Percentiles rank a stretch among this genome's conserved stretches.
Conservation (phyloP, 2,329 filamentous ascomycete species). For the Endocalyx cinctus region DNA sequence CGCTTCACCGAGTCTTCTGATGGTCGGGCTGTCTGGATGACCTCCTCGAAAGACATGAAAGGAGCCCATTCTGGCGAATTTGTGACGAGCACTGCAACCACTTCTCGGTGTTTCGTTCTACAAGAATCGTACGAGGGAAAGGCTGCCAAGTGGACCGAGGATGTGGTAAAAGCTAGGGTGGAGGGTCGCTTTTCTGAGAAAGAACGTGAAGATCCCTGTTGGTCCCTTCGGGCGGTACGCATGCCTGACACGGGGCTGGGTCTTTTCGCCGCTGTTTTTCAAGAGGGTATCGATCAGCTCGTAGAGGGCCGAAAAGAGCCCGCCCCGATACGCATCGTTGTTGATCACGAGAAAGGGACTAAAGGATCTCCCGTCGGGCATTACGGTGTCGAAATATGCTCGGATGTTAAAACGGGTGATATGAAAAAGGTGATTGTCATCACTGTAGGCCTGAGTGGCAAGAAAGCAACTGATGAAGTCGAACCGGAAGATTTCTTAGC, state of each 20-base stretch:
- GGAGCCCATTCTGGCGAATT: conserved; percentile 46
- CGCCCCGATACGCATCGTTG: conserved; percentile 65
- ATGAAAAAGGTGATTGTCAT: conserved; percentile 44
- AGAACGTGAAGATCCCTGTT: conserved; percentile 77
- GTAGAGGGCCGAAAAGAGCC: conserved; percentile 62
- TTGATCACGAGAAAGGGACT: conserved; percentile 64
- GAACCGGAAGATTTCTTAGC: conserved; percentile 68
- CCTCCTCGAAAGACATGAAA: conserved; percentile 57
- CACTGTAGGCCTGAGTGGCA: conserved; percentile 62
- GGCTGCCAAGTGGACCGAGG: conserved; percentile 73
- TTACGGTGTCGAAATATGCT: conserved; percentile 67
- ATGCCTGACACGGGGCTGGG: conserved; percentile 57
- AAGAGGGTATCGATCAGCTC: conserved; percentile 60
- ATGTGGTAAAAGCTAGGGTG: conserved; percentile 78
- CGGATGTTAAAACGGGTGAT: conserved; percentile 56
- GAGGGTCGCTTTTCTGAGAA: conserved; percentile 78
- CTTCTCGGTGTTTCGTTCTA: conserved; percentile 66
- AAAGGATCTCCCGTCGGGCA: conserved; percentile 62
- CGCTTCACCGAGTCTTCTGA: conserved; percentile 69
- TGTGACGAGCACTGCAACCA: conserved; percentile 45
- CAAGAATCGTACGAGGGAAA: conserved; percentile 74
- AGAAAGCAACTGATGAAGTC: conserved; percentile 69
- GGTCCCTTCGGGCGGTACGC: conserved; percentile 70
- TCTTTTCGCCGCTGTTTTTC: conserved; percentile 65
- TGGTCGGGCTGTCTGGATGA: conserved; percentile 63